A percentile compares a stretch with the other conserved stretches of the same genome.
Conservation (phyloP, 306 rosid genomes). For the Datisca glomerata region DNA sequence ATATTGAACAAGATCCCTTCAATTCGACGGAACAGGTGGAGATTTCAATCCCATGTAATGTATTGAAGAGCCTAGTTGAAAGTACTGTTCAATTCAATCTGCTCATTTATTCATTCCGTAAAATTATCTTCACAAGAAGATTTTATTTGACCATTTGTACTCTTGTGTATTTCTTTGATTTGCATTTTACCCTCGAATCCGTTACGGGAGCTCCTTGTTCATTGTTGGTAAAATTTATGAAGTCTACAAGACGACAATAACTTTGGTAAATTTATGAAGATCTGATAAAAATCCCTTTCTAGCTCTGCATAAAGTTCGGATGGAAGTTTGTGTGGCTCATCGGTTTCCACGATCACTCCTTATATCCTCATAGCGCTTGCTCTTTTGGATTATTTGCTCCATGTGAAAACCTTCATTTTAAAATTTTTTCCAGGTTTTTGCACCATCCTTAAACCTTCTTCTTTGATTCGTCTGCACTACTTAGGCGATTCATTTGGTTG, state of each 20-base stretch:
- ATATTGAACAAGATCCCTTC: no score
- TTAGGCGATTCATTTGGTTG: not conserved
- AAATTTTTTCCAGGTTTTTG: no score
- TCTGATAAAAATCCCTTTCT: not conserved
- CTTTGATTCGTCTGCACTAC: not conserved
- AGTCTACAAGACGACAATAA: not conserved
- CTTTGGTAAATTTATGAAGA: not conserved
- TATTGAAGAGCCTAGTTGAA: no score
- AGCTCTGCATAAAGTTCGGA: conserved; percentile 9
- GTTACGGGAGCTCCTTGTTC: not conserved
- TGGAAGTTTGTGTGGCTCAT: conserved; percentile 18
- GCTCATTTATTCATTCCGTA: no score
- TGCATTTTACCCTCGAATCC: no score
- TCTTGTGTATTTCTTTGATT: no score
- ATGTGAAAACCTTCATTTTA: not conserved
- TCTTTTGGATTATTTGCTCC: not conserved
- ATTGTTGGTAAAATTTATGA: not conserved
- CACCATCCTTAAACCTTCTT: not conserved
- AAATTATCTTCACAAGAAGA: no score
- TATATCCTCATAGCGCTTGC: not conserved
- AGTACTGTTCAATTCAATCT: no score
- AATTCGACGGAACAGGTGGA: no score
- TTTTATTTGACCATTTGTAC: no score
- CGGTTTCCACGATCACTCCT: conserved; percentile 22
- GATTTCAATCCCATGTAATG: no score